Conservation (phyloP, 2,329 filamentous ascomycete genomes). For the Rhinocladiella mackenziei region DNA sequence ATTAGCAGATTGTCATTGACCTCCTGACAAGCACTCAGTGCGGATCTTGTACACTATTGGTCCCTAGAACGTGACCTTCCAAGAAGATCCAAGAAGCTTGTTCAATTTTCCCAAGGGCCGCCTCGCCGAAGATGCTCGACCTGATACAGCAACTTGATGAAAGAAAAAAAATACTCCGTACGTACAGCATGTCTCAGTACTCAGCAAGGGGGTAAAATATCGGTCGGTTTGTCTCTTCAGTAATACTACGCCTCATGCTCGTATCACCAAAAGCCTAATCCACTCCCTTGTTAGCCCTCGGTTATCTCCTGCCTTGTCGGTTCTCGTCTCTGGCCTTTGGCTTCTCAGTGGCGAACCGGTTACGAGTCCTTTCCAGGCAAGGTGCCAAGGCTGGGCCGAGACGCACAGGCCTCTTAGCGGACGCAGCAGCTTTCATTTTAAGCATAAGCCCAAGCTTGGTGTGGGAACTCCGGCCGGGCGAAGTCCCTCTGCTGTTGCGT, state of each 20-base stretch:
- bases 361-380: too few species aligned
- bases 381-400: slow-evolving; percentile 2
- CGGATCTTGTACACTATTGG: not conserved
- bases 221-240: too few species aligned
- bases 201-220: too few species aligned
- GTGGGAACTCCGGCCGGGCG: slow-evolving; percentile 3
- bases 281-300: too few species aligned
- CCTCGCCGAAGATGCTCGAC: too few species aligned
- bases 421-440: slow-evolving; percentile 15
- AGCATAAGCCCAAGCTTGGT: slow-evolving; percentile 24
- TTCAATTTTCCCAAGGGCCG: too few species aligned
- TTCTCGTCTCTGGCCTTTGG: too few species aligned
- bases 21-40: not conserved
- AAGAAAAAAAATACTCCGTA: not conserved
- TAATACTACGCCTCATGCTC: too few species aligned
- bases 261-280: too few species aligned
- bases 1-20: not conserved
- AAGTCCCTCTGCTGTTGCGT: not conserved
- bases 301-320: too few species aligned
- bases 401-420: slow-evolving; percentile 11
- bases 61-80: not conserved
- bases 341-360: not conserved
- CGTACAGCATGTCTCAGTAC: too few species aligned
- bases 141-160: too few species aligned
- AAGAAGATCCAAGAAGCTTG: slow-evolving; percentile 1